Percentiles rank a stretch among this genome's conserved stretches.
Evolutionary conservation across 805 yeast genomes (phyloP).

Genomic region (Candida orba): DNA sequence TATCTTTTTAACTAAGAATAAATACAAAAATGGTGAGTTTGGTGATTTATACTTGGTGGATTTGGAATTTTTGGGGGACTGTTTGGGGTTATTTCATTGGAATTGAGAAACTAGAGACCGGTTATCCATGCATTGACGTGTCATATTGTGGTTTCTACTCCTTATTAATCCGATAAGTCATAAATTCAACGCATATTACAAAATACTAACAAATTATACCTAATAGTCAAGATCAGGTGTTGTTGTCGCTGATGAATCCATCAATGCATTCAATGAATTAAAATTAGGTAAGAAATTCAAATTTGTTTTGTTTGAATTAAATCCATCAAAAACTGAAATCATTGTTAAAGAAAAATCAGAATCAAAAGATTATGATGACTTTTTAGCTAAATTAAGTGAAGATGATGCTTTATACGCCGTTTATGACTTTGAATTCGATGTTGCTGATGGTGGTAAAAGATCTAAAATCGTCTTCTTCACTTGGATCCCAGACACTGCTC

Average conservation of each 20-base stretch:
- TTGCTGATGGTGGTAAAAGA: constrained; percentile 92
- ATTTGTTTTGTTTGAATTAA: constrained; percentile 75
- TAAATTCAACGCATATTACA: no score
- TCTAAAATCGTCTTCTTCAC: constrained; percentile 63
- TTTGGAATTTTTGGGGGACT: no score
- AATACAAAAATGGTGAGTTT: no score
- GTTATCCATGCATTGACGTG: no score
- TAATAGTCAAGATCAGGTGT: constrained; percentile 40
- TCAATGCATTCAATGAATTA: constrained; percentile 90
- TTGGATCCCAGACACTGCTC: constrained; percentile 98
- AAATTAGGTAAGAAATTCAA: constrained; percentile 88
- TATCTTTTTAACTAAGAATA: no score
- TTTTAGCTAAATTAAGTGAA: constrained; percentile 87
- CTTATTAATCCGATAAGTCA: not conserved
- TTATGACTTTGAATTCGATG: constrained; percentile 93
- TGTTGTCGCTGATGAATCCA: constrained; percentile 83
- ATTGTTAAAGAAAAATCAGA: constrained; percentile 80
- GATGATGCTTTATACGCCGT: constrained; percentile 94
- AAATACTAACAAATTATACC: not conserved
- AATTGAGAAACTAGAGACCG: no score
- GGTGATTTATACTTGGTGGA: no score
- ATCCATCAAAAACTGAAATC: constrained; percentile 83
- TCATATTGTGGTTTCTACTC: not conserved
- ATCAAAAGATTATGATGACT: constrained; percentile 71
- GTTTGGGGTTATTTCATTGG: no score